These are phyloP conservation scores for Thelonectria discophora DNA, from an alignment of 2,329 filamentous ascomycete genomes.

Conservation along the genomic window DNA sequence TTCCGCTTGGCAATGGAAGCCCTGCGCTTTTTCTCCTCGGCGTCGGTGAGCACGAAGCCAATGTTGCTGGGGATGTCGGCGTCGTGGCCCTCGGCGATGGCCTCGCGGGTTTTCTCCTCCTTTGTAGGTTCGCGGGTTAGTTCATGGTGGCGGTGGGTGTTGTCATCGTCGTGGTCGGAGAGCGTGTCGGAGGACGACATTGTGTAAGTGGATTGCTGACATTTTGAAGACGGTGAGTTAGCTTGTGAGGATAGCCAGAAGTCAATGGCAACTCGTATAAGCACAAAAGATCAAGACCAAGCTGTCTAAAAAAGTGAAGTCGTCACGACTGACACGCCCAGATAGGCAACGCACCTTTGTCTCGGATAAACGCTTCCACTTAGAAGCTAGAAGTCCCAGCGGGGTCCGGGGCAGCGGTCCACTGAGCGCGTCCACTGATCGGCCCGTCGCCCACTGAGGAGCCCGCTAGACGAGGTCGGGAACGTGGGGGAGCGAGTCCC, in stretches of 20 bases:
- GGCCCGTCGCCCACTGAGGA: neutral
- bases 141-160: slow-evolving; percentile 7
- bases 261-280: neutral
- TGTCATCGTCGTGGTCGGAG: neutral
- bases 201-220: neutral
- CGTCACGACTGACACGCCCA: no score
- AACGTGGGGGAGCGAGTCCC: no score
- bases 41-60: slow-evolving; percentile 54
- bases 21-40: slow-evolving; percentile 50
- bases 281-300: neutral
- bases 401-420: slow-evolving; percentile 19
- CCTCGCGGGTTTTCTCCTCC: slow-evolving; percentile 50
- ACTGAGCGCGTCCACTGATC: slow-evolving; percentile 10
- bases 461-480: neutral
- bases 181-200: slow-evolving; percentile 27
- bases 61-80: slow-evolving; percentile 59
- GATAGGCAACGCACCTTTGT: slow-evolving; percentile 5
- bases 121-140: slow-evolving; percentile 38
- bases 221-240: neutral
- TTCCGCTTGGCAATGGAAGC: slow-evolving; percentile 46
- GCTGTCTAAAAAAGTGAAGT: neutral
- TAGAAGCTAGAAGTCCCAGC: slow-evolving; percentile 4
- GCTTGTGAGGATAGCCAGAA: neutral
- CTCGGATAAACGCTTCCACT: slow-evolving; percentile 16
- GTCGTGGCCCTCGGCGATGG: slow-evolving; percentile 57